Evolutionary conservation across 345 rosid genomes (phyloP).

Genomic region (Zanthoxylum bungeanum): DNA sequence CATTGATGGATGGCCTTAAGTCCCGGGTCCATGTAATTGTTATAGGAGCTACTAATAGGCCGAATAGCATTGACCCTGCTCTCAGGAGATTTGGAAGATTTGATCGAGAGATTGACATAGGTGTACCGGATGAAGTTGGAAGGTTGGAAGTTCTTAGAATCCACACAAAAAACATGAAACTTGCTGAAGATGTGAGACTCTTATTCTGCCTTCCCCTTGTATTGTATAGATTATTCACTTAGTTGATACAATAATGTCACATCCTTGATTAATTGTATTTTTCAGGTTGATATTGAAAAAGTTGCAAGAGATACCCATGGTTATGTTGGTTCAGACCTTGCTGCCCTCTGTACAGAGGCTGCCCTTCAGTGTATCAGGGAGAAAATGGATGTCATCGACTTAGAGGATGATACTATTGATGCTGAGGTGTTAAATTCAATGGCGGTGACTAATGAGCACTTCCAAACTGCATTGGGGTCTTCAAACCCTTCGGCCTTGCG

Average conservation of each 20-base stretch:
- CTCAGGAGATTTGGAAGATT: constrained; percentile 51
- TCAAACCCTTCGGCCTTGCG: constrained; percentile 51
- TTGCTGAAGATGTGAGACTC: constrained; percentile 36
- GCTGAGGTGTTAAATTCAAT: constrained; percentile 45
- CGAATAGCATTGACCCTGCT: constrained; percentile 50
- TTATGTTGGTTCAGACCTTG: constrained; percentile 53
- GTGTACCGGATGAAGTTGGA: constrained; percentile 50
- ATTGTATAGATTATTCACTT: background rate
- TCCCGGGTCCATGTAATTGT: constrained; percentile 47
- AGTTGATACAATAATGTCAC: background rate
- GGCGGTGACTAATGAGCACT: constrained; percentile 50
- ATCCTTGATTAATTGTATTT: background rate
- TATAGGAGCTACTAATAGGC: constrained; percentile 56
- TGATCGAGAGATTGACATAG: constrained; percentile 49
- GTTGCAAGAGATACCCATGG: constrained; percentile 46
- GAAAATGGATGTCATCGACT: constrained; percentile 52
- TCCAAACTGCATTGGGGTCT: constrained; percentile 43
- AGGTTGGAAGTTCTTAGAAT: constrained; percentile 50
- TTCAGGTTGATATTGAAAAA: constrained; percentile 51
- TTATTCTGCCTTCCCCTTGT: background rate
- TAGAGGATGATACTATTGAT: constrained; percentile 48
- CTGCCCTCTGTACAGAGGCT: constrained; percentile 48
- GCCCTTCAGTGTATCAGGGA: constrained; percentile 56
- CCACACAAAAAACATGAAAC: constrained; percentile 53
- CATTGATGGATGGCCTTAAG: constrained; percentile 28